Evolutionary conservation across 2,329 filamentous ascomycete genomes (phyloP).

Genomic region (Penicillium psychrosexuale): DNA sequence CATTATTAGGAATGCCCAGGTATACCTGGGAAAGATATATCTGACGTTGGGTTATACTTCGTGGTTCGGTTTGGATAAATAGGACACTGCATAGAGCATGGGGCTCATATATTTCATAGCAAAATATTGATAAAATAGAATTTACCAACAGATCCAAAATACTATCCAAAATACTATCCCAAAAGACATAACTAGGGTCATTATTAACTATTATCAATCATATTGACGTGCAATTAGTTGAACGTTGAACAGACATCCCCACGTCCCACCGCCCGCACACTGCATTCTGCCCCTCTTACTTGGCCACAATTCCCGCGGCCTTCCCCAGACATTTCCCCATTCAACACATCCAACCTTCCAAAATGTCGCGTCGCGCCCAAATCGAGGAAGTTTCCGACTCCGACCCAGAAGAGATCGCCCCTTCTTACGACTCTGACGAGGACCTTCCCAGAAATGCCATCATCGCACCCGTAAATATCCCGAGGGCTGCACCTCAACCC

Average conservation of each 20-base stretch:
- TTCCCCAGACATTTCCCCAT: conserved; percentile 13
- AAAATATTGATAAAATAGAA: not conserved
- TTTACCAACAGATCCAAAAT: not conserved
- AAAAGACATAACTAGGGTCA: not conserved
- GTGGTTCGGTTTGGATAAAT: not conserved
- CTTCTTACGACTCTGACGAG: conserved; percentile 56
- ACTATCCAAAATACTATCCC: not conserved
- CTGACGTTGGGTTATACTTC: not conserved
- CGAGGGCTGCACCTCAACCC: conserved; percentile 8
- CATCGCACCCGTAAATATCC: conserved; percentile 37
- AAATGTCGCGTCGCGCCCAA: conserved; percentile 74
- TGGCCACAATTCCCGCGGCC: conserved; percentile 21
- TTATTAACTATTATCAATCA: too few relatives aligned
- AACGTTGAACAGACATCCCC: not conserved
- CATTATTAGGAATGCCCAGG: not conserved
- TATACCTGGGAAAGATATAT: not conserved
- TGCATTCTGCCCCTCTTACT: conserved; percentile 14
- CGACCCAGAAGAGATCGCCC: conserved; percentile 85
- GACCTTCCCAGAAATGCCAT: conserved; percentile 40
- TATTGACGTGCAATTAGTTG: not conserved
- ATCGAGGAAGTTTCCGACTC: conserved; percentile 93
- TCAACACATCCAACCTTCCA: conserved; percentile 14
- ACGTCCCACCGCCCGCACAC: conserved; percentile 15
- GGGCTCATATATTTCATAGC: not conserved
- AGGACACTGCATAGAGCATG: not conserved